phyloP scores from a whole-genome alignment of 768 basidiomycete species.

The Butyriboletus loyo region DNA sequence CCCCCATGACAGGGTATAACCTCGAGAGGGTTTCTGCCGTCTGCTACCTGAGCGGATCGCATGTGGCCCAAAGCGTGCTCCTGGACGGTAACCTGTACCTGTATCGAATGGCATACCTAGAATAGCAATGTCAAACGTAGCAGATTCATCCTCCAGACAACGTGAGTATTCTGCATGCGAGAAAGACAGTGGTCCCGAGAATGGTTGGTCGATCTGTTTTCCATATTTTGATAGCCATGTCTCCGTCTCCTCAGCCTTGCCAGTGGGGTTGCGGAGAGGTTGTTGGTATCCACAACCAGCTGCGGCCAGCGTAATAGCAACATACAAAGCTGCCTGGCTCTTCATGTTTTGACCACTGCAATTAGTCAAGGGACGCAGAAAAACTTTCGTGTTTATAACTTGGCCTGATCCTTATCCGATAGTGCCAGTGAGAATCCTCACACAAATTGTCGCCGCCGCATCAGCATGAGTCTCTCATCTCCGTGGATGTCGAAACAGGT shows the following conservation, averaged over 20 bases:
- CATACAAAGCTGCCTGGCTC: not conserved
- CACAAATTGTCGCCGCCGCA: not conserved
- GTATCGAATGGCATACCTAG: conserved; percentile 83
- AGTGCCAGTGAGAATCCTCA: not conserved
- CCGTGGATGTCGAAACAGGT: not conserved
- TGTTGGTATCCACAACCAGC: conserved; percentile 12
- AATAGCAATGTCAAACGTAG: conserved; percentile 57
- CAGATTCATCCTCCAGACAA: conserved; percentile 22
- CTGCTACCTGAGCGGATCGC: conserved; percentile 81
- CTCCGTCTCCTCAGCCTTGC: conserved; percentile 18
- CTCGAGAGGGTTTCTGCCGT: conserved; percentile 55
- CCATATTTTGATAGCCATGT: conserved; percentile 76
- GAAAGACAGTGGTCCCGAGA: conserved; percentile 80
- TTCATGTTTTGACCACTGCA: conserved; percentile 12
- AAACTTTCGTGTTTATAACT: not conserved
- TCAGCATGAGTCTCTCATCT: not conserved
- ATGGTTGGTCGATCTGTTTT: conserved; percentile 65
- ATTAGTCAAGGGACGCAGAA: not conserved
- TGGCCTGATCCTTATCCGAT: not conserved
- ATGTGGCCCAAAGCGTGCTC: conserved; percentile 85
- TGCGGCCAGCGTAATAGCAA: not conserved
- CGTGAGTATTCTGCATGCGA: conserved; percentile 69
- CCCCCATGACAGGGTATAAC: conserved; percentile 73
- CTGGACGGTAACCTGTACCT: conserved; percentile 49
- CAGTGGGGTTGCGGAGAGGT: conserved; percentile 6